Evolutionary conservation across 1,284 basidiomycete species (phyloP), one percentile per base, ranked within the genome.

Genomic region (Leccinum pseudoinsigne): DNA sequence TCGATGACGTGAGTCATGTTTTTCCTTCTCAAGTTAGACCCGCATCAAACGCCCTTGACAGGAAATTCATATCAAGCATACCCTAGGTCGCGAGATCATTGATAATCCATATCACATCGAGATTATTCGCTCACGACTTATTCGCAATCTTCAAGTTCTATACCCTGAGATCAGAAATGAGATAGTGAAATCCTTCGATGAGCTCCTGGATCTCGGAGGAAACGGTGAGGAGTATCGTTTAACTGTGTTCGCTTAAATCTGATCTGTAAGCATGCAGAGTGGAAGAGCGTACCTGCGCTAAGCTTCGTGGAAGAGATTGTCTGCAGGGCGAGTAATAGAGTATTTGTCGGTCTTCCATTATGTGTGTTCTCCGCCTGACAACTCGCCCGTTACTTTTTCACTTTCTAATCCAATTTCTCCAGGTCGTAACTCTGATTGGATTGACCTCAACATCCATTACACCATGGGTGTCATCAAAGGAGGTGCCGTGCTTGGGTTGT

Each of bases 401-500:
- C 31, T 45, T n/a, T 31, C 34, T 26, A 58, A 23, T 38, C 36
- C 5, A 45, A 16, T 47, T 2, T 10, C 16, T 28, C 18, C 51
- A 84, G 83, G 83, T 66, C 73, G 79, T 34, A 62, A 83, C 58
- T 66, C 68, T 1, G 80, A 78, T 12, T 82, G 74, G 64, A 67
- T 73, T 16, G 68, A 73, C 14, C 68, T 82, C 11, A 79, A 74
- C 58, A 72, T 78, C 3, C 60, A 67, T 5, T 78, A 72, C 58
- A 71, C 78, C 0, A 7, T 75, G 6, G 71, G 76, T 51, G 67
- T 80, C 7, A 31, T 75, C 5, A 71, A 68, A 54, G 70, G 62
- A 34, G 72, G 69, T 0, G 3, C 36, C 5, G 64, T 71, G 5
- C 66, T 84, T 55, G 68, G 69, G 10, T 10, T 77, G 2, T 78